A percentile compares a stretch with the other conserved stretches of the same genome.
Evolutionary conservation across 306 rosid genomes (phyloP).

Genomic region (Sesbania bispinosa): DNA sequence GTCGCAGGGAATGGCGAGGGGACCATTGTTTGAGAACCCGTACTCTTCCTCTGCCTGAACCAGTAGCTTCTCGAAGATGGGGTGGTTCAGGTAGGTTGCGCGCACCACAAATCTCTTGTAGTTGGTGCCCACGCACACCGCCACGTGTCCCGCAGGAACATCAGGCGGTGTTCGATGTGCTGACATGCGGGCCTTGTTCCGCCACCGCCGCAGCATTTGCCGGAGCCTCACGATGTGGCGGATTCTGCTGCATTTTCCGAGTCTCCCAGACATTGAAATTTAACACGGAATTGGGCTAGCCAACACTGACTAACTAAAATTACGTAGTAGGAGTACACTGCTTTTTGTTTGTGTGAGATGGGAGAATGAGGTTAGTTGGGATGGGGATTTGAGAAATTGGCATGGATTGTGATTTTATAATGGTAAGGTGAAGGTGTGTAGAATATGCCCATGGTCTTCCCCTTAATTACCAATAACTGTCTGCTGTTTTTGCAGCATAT

Average conservation of each 20-base stretch:
- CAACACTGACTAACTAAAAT: too few species aligned
- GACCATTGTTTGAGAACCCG: too few species aligned
- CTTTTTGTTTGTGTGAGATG: background rate
- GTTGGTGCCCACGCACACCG: too few species aligned
- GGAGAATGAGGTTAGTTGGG: background rate
- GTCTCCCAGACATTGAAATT: slow-evolving; percentile 42
- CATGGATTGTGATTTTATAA: slow-evolving; percentile 22
- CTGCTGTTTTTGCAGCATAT: background rate
- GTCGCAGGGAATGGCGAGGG: too few species aligned
- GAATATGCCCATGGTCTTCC: slow-evolving; percentile 27
- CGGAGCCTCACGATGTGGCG: slow-evolving; percentile 84
- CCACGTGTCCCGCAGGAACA: too few species aligned
- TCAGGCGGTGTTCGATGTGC: slow-evolving; percentile 60
- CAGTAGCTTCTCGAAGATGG: too few species aligned
- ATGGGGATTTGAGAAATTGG: background rate
- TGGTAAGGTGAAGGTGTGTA: fast-evolving
- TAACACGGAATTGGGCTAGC: too few species aligned
- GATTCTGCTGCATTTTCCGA: slow-evolving; percentile 77
- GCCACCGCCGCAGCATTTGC: slow-evolving; percentile 76
- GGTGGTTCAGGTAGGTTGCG: too few species aligned
- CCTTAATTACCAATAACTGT: slow-evolving; percentile 33
- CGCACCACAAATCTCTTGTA: too few species aligned
- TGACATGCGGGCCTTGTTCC: slow-evolving; percentile 66
- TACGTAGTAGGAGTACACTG: too few species aligned
- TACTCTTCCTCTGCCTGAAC: too few species aligned